phyloP scores from a whole-genome alignment of 2,329 filamentous ascomycete species.

The Alternaria postmessia region DNA sequence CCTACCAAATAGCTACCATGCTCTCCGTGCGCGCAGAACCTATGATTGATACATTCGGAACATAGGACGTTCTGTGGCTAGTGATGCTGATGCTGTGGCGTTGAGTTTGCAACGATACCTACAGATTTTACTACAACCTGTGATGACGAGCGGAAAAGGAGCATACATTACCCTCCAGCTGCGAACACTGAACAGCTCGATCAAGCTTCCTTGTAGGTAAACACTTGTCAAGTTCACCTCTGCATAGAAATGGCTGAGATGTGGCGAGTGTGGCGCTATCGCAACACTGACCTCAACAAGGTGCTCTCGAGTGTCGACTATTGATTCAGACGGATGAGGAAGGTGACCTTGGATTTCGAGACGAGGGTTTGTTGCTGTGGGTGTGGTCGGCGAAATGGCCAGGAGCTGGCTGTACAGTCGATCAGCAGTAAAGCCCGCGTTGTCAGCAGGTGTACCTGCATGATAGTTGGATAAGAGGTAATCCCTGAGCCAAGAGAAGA shows the following conservation, averaged over 20 bases:
- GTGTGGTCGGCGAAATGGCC: neutral
- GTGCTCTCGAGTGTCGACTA: neutral
- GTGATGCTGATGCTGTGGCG: neutral
- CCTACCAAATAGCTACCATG: neutral
- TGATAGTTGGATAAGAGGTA: neutral
- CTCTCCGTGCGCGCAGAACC: neutral
- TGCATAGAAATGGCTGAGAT: neutral
- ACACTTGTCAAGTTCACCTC: neutral
- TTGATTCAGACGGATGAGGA: slow-evolving; percentile 3
- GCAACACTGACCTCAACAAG: neutral
- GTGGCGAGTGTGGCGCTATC: neutral
- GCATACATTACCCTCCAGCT: neutral
- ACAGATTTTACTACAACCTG: neutral
- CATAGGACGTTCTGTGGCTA: neutral
- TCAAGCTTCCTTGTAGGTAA: neutral
- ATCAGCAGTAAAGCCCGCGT: neutral
- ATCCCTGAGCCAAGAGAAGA: neutral
- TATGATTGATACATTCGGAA: neutral
- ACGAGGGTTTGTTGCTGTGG: neutral
- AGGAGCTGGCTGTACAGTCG: neutral
- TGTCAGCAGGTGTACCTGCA: slow-evolving; percentile 4
- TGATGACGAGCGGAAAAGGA: neutral
- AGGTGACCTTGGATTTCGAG: neutral
- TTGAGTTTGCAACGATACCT: neutral
- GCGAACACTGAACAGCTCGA: neutral